Evolutionary conservation across 345 rosid species (phyloP).

Genomic region (Eucalyptus cladocalyx): DNA sequence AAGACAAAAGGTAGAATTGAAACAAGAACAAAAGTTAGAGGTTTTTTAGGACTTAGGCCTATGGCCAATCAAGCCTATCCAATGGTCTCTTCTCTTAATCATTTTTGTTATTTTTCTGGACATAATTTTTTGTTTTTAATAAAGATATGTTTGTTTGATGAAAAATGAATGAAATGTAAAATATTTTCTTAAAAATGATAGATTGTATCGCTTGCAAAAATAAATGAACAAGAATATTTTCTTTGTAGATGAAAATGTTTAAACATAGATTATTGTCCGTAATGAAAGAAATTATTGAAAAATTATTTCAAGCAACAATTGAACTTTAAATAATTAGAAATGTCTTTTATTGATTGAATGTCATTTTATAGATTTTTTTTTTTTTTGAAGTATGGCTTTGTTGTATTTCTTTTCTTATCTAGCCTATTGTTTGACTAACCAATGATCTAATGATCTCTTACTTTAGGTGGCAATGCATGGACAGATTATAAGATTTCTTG

Average conservation of each 20-base stretch:
- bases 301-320: neutral
- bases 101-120: neutral
- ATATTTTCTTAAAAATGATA: neutral
- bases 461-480: neutral
- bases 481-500: neutral
- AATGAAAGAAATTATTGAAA: neutral
- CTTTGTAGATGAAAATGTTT: neutral
- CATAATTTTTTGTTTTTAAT: neutral
- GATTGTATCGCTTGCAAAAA: neutral
- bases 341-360: neutral
- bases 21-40: too few relatives aligned
- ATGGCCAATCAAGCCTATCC: neutral
- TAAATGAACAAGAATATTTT: neutral
- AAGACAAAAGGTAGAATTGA: too few relatives aligned
- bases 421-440: neutral
- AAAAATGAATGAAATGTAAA: neutral
- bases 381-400: too few relatives aligned
- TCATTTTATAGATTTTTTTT: too few relatives aligned
- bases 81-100: neutral
- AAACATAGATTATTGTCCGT: neutral
- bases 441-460: neutral
- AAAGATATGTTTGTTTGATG: neutral
- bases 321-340: neutral
- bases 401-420: neutral
- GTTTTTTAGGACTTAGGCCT: too few relatives aligned